Percentiles rank a stretch among this genome's conserved stretches.
These are phyloP conservation scores for Takashimella koratensis DNA, from an alignment of 1,284 basidiomycete genomes.

Conservation along the genomic window DNA sequence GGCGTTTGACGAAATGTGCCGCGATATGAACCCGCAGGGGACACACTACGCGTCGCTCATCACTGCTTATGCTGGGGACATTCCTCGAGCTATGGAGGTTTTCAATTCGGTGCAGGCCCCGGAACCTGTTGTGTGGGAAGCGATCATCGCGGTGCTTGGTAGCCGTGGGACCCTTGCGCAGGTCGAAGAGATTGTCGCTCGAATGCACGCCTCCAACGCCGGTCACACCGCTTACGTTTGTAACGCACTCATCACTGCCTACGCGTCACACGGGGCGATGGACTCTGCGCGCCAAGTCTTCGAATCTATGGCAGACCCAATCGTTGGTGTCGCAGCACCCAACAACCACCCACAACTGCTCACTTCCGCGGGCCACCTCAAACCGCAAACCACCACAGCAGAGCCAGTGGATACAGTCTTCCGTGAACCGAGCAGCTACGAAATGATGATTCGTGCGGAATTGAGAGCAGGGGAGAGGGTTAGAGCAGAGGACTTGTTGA, in stretches of 20 bases:
- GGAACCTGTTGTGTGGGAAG: conserved; percentile 87
- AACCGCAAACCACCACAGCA: conserved; percentile 50
- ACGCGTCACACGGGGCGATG: conserved; percentile 69
- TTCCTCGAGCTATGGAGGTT: conserved; percentile 68
- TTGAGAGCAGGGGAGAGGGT: conserved; percentile 70
- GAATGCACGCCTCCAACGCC: conserved; percentile 63
- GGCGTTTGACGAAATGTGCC: conserved; percentile 62
- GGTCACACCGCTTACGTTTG: conserved; percentile 95
- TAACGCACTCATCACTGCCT: conserved; percentile 87
- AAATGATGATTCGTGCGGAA: conserved; percentile 92
- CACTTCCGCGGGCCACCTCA: conserved; percentile 49
- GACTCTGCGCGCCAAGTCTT: conserved; percentile 72
- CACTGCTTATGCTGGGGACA: conserved; percentile 75
- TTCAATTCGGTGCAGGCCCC: conserved; percentile 62
- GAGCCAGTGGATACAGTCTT: conserved; percentile 57
- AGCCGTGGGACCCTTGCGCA: conserved; percentile 75
- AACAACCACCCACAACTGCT: conserved; percentile 74
- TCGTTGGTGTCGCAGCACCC: conserved; percentile 73
- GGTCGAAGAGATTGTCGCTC: conserved; percentile 64
- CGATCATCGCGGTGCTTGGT: conserved; percentile 82
- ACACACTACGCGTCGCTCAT: conserved; percentile 91
- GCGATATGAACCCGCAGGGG: conserved; percentile 63
- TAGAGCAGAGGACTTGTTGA: conserved; percentile 59
- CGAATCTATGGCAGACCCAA: conserved; percentile 77
- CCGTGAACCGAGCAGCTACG: conserved; percentile 75